Conservation (phyloP, 352 stramenopile genomes). For the Poterioochromonas sp. region DNA sequence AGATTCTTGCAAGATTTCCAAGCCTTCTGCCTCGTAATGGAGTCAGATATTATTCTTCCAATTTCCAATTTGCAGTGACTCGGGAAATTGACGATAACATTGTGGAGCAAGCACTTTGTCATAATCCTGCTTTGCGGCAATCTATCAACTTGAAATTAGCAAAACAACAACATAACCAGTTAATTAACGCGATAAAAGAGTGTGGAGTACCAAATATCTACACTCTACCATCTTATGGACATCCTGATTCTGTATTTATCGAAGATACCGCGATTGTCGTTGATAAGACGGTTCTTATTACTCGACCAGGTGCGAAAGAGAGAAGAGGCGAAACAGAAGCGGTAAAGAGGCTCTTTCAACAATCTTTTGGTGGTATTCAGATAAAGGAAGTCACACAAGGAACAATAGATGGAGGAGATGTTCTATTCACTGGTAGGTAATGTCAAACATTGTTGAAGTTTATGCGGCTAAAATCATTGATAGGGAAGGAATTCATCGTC, state of each 20-base stretch:
- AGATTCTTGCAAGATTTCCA: too few species aligned
- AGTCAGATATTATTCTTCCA: too few species aligned
- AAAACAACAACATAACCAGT: not conserved
- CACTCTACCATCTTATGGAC: not conserved
- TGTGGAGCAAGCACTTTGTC: not conserved
- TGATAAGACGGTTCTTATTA: not conserved
- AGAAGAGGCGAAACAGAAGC: not conserved
- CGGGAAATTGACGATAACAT: not conserved
- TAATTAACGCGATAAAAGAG: not conserved
- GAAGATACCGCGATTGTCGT: not conserved
- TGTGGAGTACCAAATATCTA: not conserved
- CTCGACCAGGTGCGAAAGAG: not conserved
- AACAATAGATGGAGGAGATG: not conserved
- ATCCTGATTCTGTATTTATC: slow-evolving; percentile 1
- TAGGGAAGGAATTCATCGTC: not conserved
- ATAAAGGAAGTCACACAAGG: not conserved
- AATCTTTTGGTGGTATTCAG: not conserved
- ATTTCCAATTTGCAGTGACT: not conserved
- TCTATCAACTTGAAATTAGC: not conserved
- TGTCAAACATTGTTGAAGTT: too few species aligned
- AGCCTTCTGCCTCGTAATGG: too few species aligned
- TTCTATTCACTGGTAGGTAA: not conserved
- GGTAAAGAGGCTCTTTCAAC: not conserved
- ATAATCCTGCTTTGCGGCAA: not conserved
- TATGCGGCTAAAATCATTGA: too few species aligned